A percentile compares a stretch with the other conserved stretches of the same genome.
Evolutionary conservation across 2,329 filamentous ascomycete species (phyloP).

Genomic region (Fusarium burgessii): DNA sequence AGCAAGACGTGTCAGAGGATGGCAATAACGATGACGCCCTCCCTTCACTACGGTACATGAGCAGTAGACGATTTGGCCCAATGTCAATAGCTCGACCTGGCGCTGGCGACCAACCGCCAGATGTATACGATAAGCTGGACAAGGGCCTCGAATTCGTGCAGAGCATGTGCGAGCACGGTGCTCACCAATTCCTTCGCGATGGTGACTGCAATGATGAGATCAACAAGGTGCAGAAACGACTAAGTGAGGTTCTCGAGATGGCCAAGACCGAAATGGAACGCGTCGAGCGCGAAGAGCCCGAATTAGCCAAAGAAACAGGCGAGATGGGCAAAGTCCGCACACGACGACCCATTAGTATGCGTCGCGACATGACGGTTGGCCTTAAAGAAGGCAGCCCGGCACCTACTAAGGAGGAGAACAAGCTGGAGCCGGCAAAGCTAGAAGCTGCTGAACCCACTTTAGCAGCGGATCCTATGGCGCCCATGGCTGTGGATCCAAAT

Average conservation of each 20-base stretch:
- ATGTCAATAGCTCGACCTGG: conserved; percentile 47
- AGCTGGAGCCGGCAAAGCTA: conserved; percentile 44
- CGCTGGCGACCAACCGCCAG: conserved; percentile 48
- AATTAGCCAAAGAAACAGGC: conserved; percentile 53
- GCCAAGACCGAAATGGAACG: conserved; percentile 71
- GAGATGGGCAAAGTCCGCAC: conserved; percentile 60
- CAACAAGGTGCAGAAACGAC: conserved; percentile 72
- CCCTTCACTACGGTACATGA: conserved; percentile 57
- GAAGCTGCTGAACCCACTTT: conserved; percentile 38
- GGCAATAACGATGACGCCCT: conserved; percentile 58
- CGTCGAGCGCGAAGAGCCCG: conserved; percentile 64
- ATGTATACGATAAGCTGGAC: conserved; percentile 80
- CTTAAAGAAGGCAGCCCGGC: conserved; percentile 46
- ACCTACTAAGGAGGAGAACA: conserved; percentile 43
- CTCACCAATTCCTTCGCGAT: conserved; percentile 89
- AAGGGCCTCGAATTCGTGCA: conserved; percentile 84
- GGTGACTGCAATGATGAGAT: conserved; percentile 87
- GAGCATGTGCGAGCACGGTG: conserved; percentile 84
- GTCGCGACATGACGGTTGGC: conserved; percentile 56
- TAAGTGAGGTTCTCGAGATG: conserved; percentile 72
- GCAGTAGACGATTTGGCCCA: conserved; percentile 51
- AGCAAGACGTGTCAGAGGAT: conserved; percentile 67
- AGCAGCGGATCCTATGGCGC: conserved; percentile 30
- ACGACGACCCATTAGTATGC: conserved; percentile 65
- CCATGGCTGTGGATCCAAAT: conserved; percentile 51